Conservation (phyloP, 306 rosid genomes). For the Malus sieversii region DNA sequence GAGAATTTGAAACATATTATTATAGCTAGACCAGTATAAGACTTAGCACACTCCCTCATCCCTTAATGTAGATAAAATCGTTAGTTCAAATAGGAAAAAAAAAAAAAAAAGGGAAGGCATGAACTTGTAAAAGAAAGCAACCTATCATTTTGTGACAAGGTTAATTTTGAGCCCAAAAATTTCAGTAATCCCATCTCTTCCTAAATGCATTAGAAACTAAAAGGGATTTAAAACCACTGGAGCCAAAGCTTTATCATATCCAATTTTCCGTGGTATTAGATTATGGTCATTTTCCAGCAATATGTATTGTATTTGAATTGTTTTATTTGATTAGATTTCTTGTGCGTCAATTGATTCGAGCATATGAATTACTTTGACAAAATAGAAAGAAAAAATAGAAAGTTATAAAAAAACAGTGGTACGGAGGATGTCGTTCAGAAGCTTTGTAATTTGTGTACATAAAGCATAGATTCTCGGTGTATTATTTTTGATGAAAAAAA, state of each 20-base stretch:
- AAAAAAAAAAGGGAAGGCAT: too few relatives aligned
- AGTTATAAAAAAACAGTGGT: neutral
- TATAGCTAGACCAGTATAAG: fast-evolving
- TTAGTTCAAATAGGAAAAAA: too few relatives aligned
- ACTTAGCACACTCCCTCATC: fast-evolving
- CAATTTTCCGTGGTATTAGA: neutral
- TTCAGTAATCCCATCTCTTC: too few relatives aligned
- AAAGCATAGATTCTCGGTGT: conserved; percentile 15
- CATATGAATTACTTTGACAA: neutral
- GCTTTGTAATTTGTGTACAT: conserved; percentile 27
- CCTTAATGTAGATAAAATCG: too few relatives aligned
- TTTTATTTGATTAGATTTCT: conserved; percentile 7
- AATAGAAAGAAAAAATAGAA: neutral
- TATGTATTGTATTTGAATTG: neutral
- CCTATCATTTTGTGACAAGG: too few relatives aligned
- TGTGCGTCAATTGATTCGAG: neutral
- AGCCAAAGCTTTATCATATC: neutral
- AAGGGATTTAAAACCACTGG: neutral
- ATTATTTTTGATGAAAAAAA: neutral
- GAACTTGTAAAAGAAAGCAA: too few relatives aligned
- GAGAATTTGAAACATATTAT: too few relatives aligned
- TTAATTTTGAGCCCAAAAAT: too few relatives aligned
- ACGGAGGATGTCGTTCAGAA: neutral
- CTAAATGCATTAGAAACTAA: too few relatives aligned
- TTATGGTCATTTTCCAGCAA: neutral